Evolutionary conservation across 331 rosid species (phyloP), one percentile per base, ranked within the genome.

Genomic region (Malus hybrid): DNA sequence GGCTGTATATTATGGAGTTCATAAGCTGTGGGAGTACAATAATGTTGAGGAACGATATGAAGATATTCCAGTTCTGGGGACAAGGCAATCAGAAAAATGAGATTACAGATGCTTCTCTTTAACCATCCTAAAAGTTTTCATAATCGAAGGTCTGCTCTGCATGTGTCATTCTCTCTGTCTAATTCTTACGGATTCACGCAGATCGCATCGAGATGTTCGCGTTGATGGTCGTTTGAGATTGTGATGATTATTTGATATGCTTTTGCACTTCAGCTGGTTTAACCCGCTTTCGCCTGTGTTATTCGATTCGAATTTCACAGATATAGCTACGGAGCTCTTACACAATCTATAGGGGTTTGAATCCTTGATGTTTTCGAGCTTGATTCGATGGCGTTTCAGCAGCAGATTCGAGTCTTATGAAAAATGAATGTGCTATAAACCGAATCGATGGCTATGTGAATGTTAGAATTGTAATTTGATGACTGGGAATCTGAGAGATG

Each of bases 1-100:
- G 98, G 97, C 88, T 68, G 96, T 93, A 62, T 97, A 93, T 91
- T 91, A 91, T 68, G 98, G 98, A 63, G 93, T 93, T 82, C 91
- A 90, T 76, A 90, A 85, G 87, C 75, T 93, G 20, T 91, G 98
- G 98, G 97, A 91, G 83, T 6, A 33, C 83, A 93, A 93, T 75
- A 91, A 93, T 72, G 86, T 91, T 67, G 98, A 97, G 96, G 98
- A 87, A 78, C 90, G 87, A 48, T 87, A 82, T 0, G 88, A 87
- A 75, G 90, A 87, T 78, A 87, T 87, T 70, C 32, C 90, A 19
- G 87, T 69, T 64, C 78, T 87, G 82, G 90, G 90, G 77, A 86
- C 82, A 80, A 87, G 90, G 69, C 90, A 22, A 33, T 10, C 87
- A 1, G 91, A 87, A 46, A 87, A 87, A 81, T 87, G 80, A 80